These are phyloP conservation scores for Candida saitoana DNA, from an alignment of 805 yeast genomes.

Conservation along the genomic window DNA sequence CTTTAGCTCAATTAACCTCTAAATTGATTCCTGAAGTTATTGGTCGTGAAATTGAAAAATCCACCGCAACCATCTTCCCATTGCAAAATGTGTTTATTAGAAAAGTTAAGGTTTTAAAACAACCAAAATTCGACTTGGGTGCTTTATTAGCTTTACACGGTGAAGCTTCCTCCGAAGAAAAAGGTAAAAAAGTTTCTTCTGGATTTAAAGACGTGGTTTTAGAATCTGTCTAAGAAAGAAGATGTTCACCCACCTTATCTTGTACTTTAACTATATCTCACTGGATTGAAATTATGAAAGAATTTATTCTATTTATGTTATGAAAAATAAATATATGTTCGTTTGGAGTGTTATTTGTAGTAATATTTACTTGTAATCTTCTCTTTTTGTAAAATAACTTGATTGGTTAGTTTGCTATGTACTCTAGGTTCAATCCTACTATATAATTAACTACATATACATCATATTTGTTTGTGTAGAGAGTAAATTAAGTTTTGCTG, in stretches of 20 bases:
- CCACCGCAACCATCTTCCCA: constrained; percentile 87
- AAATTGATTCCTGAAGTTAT: constrained; percentile 96
- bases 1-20: constrained; percentile 89
- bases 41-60: constrained; percentile 93
- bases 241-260: background rate
- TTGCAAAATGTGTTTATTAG: constrained; percentile 95
- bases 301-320: background rate
- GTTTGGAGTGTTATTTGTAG: background rate
- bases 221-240: constrained; percentile 68
- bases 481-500: no score
- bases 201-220: constrained; percentile 97
- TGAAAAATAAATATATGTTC: background rate
- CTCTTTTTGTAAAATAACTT: no score
- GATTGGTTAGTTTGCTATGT: no score
- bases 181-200: constrained; percentile 91
- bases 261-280: background rate
- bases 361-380: no score
- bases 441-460: no score
- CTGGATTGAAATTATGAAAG: background rate
- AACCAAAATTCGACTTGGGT: constrained; percentile 95
- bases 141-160: constrained; percentile 92
- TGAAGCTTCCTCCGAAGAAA: constrained; percentile 79
- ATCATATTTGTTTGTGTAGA: no score
- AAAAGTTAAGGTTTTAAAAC: constrained; percentile 94
- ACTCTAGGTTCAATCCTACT: no score